phyloP scores from a whole-genome alignment of 2,329 filamentous ascomycete species.

The Sporothrix luriei region DNA sequence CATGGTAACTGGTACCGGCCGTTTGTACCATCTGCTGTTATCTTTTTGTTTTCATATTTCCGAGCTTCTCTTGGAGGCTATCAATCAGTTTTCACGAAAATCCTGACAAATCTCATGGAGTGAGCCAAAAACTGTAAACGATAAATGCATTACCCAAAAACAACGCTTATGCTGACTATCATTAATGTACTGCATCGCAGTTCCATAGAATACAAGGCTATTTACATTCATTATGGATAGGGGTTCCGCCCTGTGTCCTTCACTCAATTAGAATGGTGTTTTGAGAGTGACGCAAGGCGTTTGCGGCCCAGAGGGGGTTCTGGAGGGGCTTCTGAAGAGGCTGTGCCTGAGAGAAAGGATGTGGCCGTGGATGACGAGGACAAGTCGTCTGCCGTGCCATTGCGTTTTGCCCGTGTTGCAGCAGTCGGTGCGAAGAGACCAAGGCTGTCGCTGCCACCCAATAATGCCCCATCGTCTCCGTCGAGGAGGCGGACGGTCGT shows the following conservation, averaged over 20 bases:
- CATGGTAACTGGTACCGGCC: slow-evolving; percentile 20
- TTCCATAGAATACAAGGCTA: slow-evolving; percentile 19
- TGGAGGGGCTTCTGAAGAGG: not conserved
- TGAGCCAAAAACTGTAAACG: not conserved
- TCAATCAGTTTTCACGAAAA: not conserved
- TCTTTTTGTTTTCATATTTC: not conserved
- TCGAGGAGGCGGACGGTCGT: not conserved
- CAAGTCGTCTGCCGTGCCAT: not conserved
- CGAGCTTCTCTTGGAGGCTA: slow-evolving; percentile 8
- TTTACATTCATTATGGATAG: slow-evolving; percentile 11
- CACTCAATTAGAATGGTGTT: not conserved
- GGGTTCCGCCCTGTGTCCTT: not conserved
- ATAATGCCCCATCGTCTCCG: no score
- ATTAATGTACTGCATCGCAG: slow-evolving; percentile 20
- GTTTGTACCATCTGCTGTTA: slow-evolving; percentile 7
- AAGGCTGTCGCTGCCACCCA: not conserved
- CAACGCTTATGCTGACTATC: slow-evolving; percentile 18
- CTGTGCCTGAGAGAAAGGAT: not conserved
- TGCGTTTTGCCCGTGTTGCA: not conserved
- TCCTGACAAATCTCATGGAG: not conserved
- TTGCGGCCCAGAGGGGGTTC: not conserved
- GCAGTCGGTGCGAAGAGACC: slow-evolving; percentile 5
- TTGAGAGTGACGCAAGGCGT: not conserved
- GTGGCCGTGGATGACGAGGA: not conserved
- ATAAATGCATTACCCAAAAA: slow-evolving; percentile 2